phyloP scores from a whole-genome alignment of 306 rosid species.

The Vigna radiata region DNA sequence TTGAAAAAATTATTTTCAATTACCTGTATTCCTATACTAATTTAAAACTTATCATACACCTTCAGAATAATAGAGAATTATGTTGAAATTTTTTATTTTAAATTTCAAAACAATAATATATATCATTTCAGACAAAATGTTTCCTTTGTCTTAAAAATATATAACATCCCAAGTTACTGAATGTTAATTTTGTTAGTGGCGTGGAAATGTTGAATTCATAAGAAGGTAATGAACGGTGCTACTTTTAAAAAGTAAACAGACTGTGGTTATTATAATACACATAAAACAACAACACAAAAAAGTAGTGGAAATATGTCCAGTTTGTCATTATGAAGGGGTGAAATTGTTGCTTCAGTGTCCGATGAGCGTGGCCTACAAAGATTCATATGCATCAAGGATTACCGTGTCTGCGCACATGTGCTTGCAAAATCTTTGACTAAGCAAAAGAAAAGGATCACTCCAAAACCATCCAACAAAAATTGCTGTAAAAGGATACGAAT shows the following conservation, averaged over 20 bases:
- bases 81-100: too few species aligned
- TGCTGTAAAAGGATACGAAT: constrained; percentile 38
- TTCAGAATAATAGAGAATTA: too few species aligned
- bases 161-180: too few species aligned
- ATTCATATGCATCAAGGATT: constrained; percentile 2
- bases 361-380: constrained; percentile 6
- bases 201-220: too few species aligned
- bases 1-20: too few species aligned
- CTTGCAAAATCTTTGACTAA: constrained; percentile 39
- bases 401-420: constrained; percentile 37
- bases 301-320: constrained; percentile 25
- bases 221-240: too few species aligned
- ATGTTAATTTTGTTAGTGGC: too few species aligned
- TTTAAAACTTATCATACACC: too few species aligned
- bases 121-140: too few species aligned
- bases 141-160: too few species aligned
- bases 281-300: not conserved
- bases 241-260: not conserved
- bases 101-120: too few species aligned
- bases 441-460: not conserved
- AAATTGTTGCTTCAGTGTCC: not conserved
- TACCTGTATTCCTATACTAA: too few species aligned
- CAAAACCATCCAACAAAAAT: constrained; percentile 6
- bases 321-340: constrained; percentile 24
- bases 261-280: not conserved